Evolutionary conservation across 2,329 filamentous ascomycete species (phyloP), one percentile per base, ranked within the genome.

Genomic region (Colletotrichum falcatum): DNA sequence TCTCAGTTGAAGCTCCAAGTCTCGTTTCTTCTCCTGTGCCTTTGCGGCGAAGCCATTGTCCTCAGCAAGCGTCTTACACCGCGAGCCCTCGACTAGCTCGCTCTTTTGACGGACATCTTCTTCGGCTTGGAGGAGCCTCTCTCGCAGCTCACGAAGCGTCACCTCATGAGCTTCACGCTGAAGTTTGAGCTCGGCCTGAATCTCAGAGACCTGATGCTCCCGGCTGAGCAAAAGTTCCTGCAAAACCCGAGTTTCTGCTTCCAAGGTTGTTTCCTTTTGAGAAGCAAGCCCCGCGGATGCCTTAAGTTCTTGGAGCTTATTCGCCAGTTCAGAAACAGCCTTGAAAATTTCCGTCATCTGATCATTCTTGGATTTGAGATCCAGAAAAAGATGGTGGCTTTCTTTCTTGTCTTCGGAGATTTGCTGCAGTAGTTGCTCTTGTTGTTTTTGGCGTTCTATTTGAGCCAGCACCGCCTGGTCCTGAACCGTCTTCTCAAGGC

Each of bases 341-440:
- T 59, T 48, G 9, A 30, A 46, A 28, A 59, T 37, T n/a, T 35
- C 12, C 4, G 23, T 35, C 2, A 55, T 16, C n/a, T 68, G 64
- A 3, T 5, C 26, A 23, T 68, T 46, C 44, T 59, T 71, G 4
- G 59, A 30, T 1, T 63, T 30, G 3, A 71, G 58, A 30, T 35
- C 26, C 14, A 72, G 55, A 48, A 46, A 33, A 65, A 73, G 37
- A 61, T 48, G 46, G 26, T 61, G 16, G 42, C 18, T 61, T 56
- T 54, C 42, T 3, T 62, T 49, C 14, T 56, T 69, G 28, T 65
- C 74, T 37, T 71, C 60, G 8, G 72, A 68, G 12, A 73, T 61
- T 16, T 42, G 44, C 44, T 54, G 44, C 20, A 67, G 51, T 16
- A 56, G 33, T 37, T 61, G 33, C 23, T 68, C 35, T 26, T 49